Evolutionary conservation across 257 asterid species (phyloP).

Genomic region (Solanum chaucha): DNA sequence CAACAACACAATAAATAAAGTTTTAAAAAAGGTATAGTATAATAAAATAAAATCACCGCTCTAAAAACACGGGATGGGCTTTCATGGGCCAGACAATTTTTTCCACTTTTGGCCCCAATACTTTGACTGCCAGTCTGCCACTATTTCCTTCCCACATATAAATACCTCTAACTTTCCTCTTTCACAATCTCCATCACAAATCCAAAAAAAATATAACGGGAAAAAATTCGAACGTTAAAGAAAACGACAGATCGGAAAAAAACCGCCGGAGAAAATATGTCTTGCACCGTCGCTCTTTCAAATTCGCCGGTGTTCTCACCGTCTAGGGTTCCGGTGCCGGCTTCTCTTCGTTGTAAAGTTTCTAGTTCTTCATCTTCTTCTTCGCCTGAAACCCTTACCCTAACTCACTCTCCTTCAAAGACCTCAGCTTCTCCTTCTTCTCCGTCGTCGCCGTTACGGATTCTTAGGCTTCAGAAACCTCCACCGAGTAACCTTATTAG

Average conservation of each 20-base stretch:
- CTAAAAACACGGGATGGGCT: slow-evolving; percentile 22
- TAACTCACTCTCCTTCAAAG: neutral
- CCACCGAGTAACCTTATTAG: slow-evolving; percentile 38
- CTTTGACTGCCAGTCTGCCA: neutral
- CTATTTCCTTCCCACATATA: neutral
- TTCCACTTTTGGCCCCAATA: neutral
- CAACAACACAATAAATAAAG: neutral
- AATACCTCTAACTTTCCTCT: neutral
- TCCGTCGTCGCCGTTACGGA: slow-evolving; percentile 47
- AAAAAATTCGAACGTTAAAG: slow-evolving; percentile 15
- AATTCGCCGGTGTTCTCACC: slow-evolving; percentile 56
- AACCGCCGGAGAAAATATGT: slow-evolving; percentile 5
- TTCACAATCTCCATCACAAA: neutral
- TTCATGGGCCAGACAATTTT: slow-evolving; percentile 1
- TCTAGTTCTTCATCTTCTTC: slow-evolving; percentile 14
- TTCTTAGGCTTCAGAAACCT: slow-evolving; percentile 43
- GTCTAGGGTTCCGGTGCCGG: slow-evolving; percentile 9
- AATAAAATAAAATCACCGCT: neutral
- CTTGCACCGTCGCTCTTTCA: slow-evolving; percentile 44
- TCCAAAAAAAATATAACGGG: neutral
- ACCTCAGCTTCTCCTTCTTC: slow-evolving; percentile 28
- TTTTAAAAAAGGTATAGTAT: neutral
- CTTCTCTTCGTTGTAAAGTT: neutral
- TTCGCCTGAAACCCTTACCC: slow-evolving; percentile 7
- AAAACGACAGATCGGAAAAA: neutral